phyloP scores from a whole-genome alignment of 2,329 filamentous ascomycete species.

The Diplocarpon rosae region DNA sequence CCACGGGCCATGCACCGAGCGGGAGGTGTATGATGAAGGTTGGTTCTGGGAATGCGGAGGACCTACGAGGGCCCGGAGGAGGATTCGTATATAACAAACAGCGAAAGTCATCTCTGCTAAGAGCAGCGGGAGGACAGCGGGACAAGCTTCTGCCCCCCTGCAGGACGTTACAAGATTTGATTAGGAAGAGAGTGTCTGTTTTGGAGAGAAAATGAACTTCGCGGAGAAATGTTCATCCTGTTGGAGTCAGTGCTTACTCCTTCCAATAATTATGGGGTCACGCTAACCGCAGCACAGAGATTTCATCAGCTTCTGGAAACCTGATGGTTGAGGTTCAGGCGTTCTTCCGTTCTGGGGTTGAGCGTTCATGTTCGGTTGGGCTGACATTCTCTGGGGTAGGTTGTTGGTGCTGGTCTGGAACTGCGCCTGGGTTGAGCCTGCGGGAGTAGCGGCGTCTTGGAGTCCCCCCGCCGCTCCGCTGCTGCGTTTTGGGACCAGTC shows the following conservation, averaged over 20 bases:
- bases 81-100: conserved; percentile 22
- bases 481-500: conserved; percentile 62
- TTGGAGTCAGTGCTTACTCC: conserved; percentile 12
- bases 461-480: conserved; percentile 59
- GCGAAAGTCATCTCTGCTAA: conserved; percentile 21
- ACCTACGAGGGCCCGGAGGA: conserved; percentile 6
- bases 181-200: conserved; percentile 15
- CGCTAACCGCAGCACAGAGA: conserved; percentile 75
- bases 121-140: conserved; percentile 18
- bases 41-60: conserved; percentile 8
- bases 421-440: conserved; percentile 87
- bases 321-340: conserved; percentile 63
- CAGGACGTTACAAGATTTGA: conserved; percentile 17
- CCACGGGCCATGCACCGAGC: conserved; percentile 18
- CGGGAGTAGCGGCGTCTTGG: conserved; percentile 70
- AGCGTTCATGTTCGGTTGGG: conserved; percentile 48
- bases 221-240: conserved; percentile 22
- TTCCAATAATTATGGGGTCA: conserved; percentile 7
- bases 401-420: conserved; percentile 95
- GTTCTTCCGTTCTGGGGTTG: conserved; percentile 44
- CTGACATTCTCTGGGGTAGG: conserved; percentile 54
- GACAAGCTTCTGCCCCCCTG: conserved; percentile 14
- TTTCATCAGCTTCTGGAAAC: conserved; percentile 89
- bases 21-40: conserved; percentile 9
- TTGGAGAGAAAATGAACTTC: conserved; percentile 5